Percentiles rank a stretch among this genome's conserved stretches.
These are phyloP conservation scores for Friedmanniomyces simplex DNA, from an alignment of 495 filamentous ascomycete genomes.

Conservation along the genomic window DNA sequence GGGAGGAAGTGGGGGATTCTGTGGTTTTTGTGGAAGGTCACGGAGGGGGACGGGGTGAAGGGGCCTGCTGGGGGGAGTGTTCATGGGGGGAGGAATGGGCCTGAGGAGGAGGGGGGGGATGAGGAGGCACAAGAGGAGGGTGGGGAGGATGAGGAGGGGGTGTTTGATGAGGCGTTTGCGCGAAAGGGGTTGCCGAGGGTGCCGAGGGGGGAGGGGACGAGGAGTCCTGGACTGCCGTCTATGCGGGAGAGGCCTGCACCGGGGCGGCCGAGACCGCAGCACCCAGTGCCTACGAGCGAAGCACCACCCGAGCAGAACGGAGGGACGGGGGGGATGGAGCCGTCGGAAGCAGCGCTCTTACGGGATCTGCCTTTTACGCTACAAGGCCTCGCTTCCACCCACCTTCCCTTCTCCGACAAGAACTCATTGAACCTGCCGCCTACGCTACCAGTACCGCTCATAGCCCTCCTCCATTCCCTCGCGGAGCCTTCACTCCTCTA, in stretches of 20 bases:
- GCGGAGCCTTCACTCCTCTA: slow-evolving; percentile 92
- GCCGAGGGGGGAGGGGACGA: slow-evolving; percentile 43
- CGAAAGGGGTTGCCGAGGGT: slow-evolving; percentile 41
- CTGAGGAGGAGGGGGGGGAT: slow-evolving; percentile 6
- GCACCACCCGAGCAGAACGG: slow-evolving; percentile 6
- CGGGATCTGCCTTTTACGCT: slow-evolving; percentile 89
- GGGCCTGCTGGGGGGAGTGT: slow-evolving; percentile 13
- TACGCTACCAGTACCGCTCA: slow-evolving; percentile 69
- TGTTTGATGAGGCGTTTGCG: slow-evolving; percentile 46
- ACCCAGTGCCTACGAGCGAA: slow-evolving; percentile 49
- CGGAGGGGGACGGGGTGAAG: slow-evolving; percentile 40
- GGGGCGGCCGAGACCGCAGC: slow-evolving; percentile 55
- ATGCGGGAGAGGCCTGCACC: slow-evolving; percentile 82
- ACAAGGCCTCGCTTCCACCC: slow-evolving; percentile 80
- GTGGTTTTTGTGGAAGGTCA: slow-evolving; percentile 75
- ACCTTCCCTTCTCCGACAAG: slow-evolving; percentile 61
- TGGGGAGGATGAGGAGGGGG: slow-evolving; percentile 2
- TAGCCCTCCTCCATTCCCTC: slow-evolving; percentile 78
- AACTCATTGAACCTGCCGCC: slow-evolving; percentile 61
- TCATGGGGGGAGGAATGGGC: neutral
- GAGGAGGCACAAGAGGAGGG: slow-evolving; percentile 5
- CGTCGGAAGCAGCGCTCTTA: slow-evolving; percentile 61
- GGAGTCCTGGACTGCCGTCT: slow-evolving; percentile 79
- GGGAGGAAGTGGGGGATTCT: slow-evolving; percentile 95
- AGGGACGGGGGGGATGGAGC: slow-evolving; percentile 17